Evolutionary conservation across 352 stramenopile genomes (phyloP).

Genomic region (Globisporangium viniferum): DNA sequence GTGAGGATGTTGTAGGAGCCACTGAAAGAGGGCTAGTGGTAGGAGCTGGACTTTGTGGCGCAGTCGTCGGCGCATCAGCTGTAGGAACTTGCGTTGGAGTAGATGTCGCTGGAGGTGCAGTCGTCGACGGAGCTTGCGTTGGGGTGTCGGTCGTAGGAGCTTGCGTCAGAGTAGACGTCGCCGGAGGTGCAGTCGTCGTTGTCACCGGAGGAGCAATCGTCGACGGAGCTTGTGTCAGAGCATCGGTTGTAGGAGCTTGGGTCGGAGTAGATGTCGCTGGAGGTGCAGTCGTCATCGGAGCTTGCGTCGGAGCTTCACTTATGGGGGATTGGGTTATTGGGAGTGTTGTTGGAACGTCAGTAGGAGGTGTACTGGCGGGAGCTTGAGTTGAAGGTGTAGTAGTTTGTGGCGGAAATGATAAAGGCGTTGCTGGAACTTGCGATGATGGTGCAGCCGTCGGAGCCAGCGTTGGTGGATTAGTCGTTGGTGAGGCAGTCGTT

Average conservation of each 20-base stretch:
- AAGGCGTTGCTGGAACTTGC: slow-evolving; percentile 4
- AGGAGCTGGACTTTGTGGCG: neutral
- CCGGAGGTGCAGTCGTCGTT: no score
- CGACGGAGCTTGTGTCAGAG: no score
- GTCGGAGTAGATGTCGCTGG: neutral
- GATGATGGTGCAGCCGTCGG: neutral
- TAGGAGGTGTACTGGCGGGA: slow-evolving; percentile 3
- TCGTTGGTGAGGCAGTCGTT: neutral
- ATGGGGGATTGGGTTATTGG: neutral
- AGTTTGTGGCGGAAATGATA: neutral
- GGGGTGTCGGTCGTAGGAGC: no score
- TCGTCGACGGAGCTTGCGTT: neutral
- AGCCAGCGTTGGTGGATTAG: neutral
- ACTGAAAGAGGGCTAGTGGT: neutral
- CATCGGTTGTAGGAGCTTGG: neutral
- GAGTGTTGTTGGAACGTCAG: neutral
- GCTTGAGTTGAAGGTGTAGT: slow-evolving; percentile 1
- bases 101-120: no score
- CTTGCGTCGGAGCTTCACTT: slow-evolving; percentile 6
- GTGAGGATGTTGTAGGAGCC: neutral
- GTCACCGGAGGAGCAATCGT: no score
- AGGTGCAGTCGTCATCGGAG: neutral
- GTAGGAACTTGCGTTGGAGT: neutral
- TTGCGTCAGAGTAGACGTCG: no score
- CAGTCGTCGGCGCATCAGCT: slow-evolving; percentile 1